Percentiles rank a stretch among this genome's conserved stretches.
phyloP scores from a whole-genome alignment of 768 basidiomycete genomes.

The Termitomyces eurrhizus region DNA sequence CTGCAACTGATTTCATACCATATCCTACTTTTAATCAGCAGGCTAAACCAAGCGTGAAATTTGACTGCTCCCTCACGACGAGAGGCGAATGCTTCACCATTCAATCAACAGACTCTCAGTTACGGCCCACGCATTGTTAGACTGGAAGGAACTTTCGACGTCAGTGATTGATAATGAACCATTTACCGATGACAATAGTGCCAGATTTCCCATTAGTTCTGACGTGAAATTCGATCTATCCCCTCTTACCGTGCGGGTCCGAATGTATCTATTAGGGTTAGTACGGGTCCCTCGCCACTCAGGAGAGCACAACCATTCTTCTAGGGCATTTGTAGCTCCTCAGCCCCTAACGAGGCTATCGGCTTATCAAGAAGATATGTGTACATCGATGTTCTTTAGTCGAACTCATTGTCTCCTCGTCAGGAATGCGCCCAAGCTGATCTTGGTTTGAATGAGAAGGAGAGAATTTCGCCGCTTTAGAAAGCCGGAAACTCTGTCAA shows the following conservation, averaged over 20 bases:
- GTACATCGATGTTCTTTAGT: neutral
- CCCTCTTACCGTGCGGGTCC: slow-evolving; percentile 56
- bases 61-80: slow-evolving; percentile 22
- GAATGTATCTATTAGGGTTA: slow-evolving; percentile 48
- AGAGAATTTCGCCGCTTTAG: slow-evolving; percentile 41
- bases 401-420: neutral
- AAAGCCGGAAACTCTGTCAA: slow-evolving; percentile 34
- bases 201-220: slow-evolving; percentile 36
- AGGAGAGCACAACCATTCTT: slow-evolving; percentile 29
- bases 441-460: slow-evolving; percentile 29
- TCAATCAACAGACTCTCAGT: slow-evolving; percentile 49
- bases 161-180: slow-evolving; percentile 44
- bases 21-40: slow-evolving; percentile 17
- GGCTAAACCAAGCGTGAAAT: slow-evolving; percentile 27
- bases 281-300: slow-evolving; percentile 2
- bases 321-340: slow-evolving; percentile 47
- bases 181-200: slow-evolving; percentile 51
- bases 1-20: slow-evolving; percentile 20
- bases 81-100: slow-evolving; percentile 34
- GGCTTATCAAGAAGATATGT: slow-evolving; percentile 21
- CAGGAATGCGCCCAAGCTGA: slow-evolving; percentile 16
- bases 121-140: slow-evolving; percentile 47
- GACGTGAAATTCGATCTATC: slow-evolving; percentile 58
- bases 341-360: slow-evolving; percentile 38
- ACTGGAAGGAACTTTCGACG: slow-evolving; percentile 46